Evolutionary conservation across 108 stramenopile species (phyloP).

Genomic region (Nannochloropsis oceanica): DNA sequence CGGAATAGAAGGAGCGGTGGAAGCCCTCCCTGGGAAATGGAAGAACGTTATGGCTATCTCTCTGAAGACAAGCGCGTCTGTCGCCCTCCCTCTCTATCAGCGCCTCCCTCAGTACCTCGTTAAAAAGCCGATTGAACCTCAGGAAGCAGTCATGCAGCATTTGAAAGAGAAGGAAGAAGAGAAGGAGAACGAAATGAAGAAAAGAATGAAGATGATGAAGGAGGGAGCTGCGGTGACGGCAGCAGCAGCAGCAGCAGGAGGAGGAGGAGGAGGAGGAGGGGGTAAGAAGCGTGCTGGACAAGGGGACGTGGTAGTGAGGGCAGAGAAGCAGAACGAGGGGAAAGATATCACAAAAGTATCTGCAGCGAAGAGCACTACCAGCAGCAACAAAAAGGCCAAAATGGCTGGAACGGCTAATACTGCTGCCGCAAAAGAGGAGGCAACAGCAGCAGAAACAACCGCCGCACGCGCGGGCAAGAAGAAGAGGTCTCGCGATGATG

Average conservation of each 20-base stretch:
- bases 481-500: no score
- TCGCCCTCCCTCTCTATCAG: constrained; percentile 65
- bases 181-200: neutral
- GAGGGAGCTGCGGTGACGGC: neutral
- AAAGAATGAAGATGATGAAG: neutral
- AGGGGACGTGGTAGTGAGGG: constrained; percentile 4
- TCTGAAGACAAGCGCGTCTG: constrained; percentile 57
- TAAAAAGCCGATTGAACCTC: constrained; percentile 36
- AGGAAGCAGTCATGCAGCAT: neutral
- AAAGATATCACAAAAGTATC: constrained; percentile 15
- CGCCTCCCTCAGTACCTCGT: constrained; percentile 52
- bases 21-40: constrained; percentile 67
- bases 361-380: neutral
- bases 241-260: constrained; percentile 13
- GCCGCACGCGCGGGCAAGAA: no score
- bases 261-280: constrained; percentile 4
- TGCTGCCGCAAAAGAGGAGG: no score
- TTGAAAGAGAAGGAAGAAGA: neutral
- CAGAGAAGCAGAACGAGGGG: constrained; percentile 52
- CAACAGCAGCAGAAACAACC: no score
- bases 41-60: constrained; percentile 61
- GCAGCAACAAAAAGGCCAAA: no score
- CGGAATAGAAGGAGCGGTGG: constrained; percentile 40
- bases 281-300: neutral
- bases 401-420: no score